Percentiles rank a stretch among this genome's conserved stretches.
These are phyloP conservation scores for Penicillium hesseltinei DNA, from an alignment of 2,329 filamentous ascomycete species.

Conservation along the genomic window DNA sequence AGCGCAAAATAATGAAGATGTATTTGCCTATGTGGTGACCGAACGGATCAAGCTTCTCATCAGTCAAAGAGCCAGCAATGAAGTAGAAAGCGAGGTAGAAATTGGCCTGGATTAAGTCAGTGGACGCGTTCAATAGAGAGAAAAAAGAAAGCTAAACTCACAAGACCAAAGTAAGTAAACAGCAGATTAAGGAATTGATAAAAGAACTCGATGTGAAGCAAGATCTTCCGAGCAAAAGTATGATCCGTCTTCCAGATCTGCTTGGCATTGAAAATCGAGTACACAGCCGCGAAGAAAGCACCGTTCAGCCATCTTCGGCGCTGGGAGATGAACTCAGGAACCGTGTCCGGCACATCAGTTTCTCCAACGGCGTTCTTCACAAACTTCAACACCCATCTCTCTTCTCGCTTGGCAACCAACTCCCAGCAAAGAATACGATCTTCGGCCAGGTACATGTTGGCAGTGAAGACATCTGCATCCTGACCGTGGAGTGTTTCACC, in stretches of 20 bases:
- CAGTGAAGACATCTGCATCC: constrained; percentile 94
- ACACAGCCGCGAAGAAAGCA: constrained; percentile 97
- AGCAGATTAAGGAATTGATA: constrained; percentile 91
- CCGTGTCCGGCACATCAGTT: constrained; percentile 92
- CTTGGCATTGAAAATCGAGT: constrained; percentile 90
- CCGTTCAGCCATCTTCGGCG: constrained; percentile 96
- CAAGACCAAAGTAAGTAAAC: constrained; percentile 95
- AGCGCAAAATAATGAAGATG: constrained; percentile 84
- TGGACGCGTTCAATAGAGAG: background rate
- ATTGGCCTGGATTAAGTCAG: constrained; percentile 62
- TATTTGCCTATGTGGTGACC: constrained; percentile 78
- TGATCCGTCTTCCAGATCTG: constrained; percentile 95
- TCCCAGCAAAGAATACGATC: constrained; percentile 99
- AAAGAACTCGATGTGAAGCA: constrained; percentile 91
- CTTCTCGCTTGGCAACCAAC: constrained; percentile 88
- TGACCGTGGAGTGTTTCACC: constrained; percentile 95
- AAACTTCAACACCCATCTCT: constrained; percentile 97
- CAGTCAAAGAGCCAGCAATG: constrained; percentile 83
- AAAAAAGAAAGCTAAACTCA: constrained; percentile 24
- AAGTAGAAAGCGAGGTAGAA: constrained; percentile 99
- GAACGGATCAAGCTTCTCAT: constrained; percentile 80
- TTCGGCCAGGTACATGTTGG: constrained; percentile 98
- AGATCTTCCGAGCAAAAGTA: constrained; percentile 79
- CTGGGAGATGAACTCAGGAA: constrained; percentile 96
- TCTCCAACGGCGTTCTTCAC: constrained; percentile 96